Base-by-base conservation (phyloP, 2,329 filamentous ascomycete genomes). In the Paecilomyces sp. region DNA sequence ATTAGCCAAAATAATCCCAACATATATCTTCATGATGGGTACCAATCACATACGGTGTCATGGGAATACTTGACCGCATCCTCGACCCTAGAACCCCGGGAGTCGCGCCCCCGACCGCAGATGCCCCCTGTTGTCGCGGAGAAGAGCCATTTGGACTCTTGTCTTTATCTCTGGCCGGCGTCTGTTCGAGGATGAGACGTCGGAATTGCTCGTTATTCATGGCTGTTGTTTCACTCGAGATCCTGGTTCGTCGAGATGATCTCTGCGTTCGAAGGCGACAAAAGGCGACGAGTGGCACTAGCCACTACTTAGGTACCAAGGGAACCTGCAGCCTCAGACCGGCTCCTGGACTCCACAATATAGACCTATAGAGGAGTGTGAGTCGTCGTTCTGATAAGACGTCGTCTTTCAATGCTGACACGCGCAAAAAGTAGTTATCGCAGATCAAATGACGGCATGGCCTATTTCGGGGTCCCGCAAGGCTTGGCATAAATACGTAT, bases 171-270 rank as follows among this genome's bases (percentile, higher is more conserved):
- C 52, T 30, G n/a, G 13, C 18, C 18, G 55, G 65, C 7, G 76
- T 71, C 1, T 81, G 74, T 3, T 84, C 77, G 75, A 87, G 80
- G 24, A 96, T 76, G 6, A 97, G 83, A 64, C 89, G 88, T 58
- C 94, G 88, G 70, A 99, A 99, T 69, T 97, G 91, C 52, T 92
- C 86, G 81, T 97, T 97, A 74, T 97, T 96, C 94, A 99, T 97
- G 61, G 28, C 68, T 47, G 57, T 9, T 52, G 60, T n/a, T 47
- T 22, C 15, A 1, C 41, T 47, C n/a, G n/a, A 7, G 18, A n/a
- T 47, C 9, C 6, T 3, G 6, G n/a, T 47, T 47, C 41, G 18
- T 47, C 3, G 18, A 47, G 41, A 47, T 18, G 2, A 47, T 22
- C n/a, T n/a, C 36, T 28, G 36, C 11, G n/a, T 13, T 41, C 41